Conservation (phyloP, 768 basidiomycete species). For the Trichaptum fuscoviolaceum region DNA sequence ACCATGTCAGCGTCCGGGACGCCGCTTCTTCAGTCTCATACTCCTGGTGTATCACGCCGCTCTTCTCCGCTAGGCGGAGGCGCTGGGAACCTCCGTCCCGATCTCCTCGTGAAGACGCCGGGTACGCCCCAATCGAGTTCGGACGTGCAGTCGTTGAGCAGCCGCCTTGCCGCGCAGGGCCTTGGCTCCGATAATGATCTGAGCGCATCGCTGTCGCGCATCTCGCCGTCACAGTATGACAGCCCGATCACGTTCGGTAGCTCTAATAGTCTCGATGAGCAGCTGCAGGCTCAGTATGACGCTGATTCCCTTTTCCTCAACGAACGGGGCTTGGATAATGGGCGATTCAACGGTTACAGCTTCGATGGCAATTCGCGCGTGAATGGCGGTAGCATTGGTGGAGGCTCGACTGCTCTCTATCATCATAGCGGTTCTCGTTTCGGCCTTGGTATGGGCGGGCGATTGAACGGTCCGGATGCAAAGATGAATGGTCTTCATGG, state of each 20-base stretch:
- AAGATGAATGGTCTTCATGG: slow-evolving; percentile 92
- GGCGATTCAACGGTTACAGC: slow-evolving; percentile 53
- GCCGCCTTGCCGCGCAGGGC: slow-evolving; percentile 48
- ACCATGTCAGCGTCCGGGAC: slow-evolving; percentile 56
- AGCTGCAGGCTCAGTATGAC: slow-evolving; percentile 42
- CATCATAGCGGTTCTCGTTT: slow-evolving; percentile 76
- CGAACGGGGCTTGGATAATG: slow-evolving; percentile 39
- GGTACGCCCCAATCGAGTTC: slow-evolving; percentile 57
- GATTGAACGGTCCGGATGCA: slow-evolving; percentile 52
- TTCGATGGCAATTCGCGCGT: slow-evolving; percentile 45
- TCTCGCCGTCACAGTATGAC: slow-evolving; percentile 57
- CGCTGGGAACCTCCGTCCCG: slow-evolving; percentile 6
- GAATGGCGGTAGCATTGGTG: slow-evolving; percentile 23
- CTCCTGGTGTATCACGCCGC: slow-evolving; percentile 41
- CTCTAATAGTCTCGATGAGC: slow-evolving; percentile 51
- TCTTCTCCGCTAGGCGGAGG: slow-evolving; percentile 19
- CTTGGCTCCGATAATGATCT: slow-evolving; percentile 36
- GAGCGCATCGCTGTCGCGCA: slow-evolving; percentile 67
- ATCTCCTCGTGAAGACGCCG: slow-evolving; percentile 53
- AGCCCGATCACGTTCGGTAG: slow-evolving; percentile 50
- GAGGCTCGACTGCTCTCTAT: slow-evolving; percentile 72
- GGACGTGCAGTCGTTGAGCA: slow-evolving; percentile 54
- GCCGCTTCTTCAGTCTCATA: slow-evolving; percentile 58
- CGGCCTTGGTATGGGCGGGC: slow-evolving; percentile 55
- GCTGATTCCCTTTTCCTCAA: slow-evolving; percentile 51